Evolutionary conservation across 108 stramenopile species (phyloP), one percentile per base, ranked within the genome.

Genomic region (Asterionellopsis glacialis): DNA sequence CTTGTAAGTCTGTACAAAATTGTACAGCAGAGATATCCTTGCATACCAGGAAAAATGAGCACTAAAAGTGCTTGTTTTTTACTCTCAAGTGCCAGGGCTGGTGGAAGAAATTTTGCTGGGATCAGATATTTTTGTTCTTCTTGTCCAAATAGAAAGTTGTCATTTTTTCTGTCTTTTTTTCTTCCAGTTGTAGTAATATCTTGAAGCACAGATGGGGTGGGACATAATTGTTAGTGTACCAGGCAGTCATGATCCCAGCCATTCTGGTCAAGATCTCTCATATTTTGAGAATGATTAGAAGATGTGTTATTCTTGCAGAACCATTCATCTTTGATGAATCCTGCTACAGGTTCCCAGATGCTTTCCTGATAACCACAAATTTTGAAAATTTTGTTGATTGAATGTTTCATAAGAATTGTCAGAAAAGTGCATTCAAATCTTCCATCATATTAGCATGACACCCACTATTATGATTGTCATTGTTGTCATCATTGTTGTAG

Each of bases 361-460:
- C 66, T 50, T 52, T 90, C 82, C 2, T 80, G 73, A 49, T 64
- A 68, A 67, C 85, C 86, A 19, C 90, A 74, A 42, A 91, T 43
- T 69, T 87, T 87, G 80, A 83, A 83, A 13, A 91, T 75, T 9
- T 85, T 85, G 61, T 64, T 67, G 26, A 78, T 64, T 33, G 51
- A 45, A 15, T 26, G 23, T 26, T 33, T 69, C 56, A 56, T 51
- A 26, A 25, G 41, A 21, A 26, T 33, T 33, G 33, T 5, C 5
- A 33, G 33, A 33, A n/a, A n/a, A 33, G 2, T 33, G 2, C 33
- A 33, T 33, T 43, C 16, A 24, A 45, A 43, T 22, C 53, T 45
- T 33, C 24, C 14, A 44, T 57, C 40, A 1, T 24, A 33, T 33
- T 33, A 2, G 33, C 33, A 33, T 7, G 19, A 40, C 60, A 14